Percentiles rank a stretch among this genome's conserved stretches.
Conservation (phyloP, 257 asterid genomes). For the Scutellaria barbata region DNA sequence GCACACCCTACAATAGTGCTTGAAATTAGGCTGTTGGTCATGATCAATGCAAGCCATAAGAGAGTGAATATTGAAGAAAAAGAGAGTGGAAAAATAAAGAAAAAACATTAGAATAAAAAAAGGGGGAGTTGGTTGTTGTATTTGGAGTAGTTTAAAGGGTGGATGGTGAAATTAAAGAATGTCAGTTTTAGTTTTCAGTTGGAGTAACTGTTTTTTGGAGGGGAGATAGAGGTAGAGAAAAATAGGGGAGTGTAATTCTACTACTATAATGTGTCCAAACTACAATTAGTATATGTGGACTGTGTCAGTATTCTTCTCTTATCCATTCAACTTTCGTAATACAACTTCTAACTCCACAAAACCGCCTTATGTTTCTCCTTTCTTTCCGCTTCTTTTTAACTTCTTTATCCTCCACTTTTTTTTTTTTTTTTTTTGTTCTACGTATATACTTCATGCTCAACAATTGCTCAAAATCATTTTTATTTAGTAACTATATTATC, state of each 20-base stretch:
- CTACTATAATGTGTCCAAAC: background rate
- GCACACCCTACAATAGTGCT: slow-evolving; percentile 87
- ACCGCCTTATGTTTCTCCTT: slow-evolving; percentile 30
- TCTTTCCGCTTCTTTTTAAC: slow-evolving; percentile 19
- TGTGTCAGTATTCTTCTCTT: slow-evolving; percentile 62
- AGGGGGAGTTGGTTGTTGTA: slow-evolving; percentile 51
- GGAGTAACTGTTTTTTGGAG: slow-evolving; percentile 51
- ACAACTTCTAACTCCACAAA: slow-evolving; percentile 20
- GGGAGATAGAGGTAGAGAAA: slow-evolving; percentile 54
- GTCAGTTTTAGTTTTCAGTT: slow-evolving; percentile 72
- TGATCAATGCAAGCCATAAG: slow-evolving; percentile 49
- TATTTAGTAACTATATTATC: too few relatives aligned
- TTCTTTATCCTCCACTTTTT: slow-evolving; percentile 1
- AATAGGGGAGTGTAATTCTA: slow-evolving; percentile 61
- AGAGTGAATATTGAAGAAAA: background rate
- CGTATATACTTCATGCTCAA: too few relatives aligned
- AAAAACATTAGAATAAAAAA: slow-evolving; percentile 15
- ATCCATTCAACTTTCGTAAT: slow-evolving; percentile 44
- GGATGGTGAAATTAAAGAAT: slow-evolving; percentile 47
- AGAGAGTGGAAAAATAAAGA: background rate
- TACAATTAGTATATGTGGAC: slow-evolving; percentile 42
- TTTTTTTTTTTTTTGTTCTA: too few relatives aligned
- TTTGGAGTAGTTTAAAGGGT: slow-evolving; percentile 57
- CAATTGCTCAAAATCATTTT: too few relatives aligned
- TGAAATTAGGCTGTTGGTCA: slow-evolving; percentile 60